A percentile compares a stretch with the other conserved stretches of the same genome.
Conservation (phyloP, 257 asterid species). For the Henckelia pumila region DNA sequence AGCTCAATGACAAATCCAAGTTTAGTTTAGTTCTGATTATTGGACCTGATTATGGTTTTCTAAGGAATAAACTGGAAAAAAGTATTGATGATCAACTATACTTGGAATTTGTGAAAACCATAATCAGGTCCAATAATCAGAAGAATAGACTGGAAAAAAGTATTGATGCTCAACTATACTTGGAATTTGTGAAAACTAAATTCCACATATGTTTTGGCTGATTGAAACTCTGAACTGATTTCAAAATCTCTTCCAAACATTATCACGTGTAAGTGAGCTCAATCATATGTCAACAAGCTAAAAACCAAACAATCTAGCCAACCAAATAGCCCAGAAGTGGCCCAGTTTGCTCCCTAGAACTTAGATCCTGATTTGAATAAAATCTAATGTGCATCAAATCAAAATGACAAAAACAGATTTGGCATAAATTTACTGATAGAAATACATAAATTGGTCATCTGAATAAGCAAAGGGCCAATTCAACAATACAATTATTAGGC, state of each 20-base stretch:
- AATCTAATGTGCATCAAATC: not conserved
- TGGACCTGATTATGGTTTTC: not conserved
- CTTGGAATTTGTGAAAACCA: not conserved
- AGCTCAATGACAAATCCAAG: not conserved
- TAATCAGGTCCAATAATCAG: too few species aligned
- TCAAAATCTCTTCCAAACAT: not conserved
- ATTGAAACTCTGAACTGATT: not conserved
- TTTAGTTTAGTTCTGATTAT: not conserved
- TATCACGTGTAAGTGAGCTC: not conserved
- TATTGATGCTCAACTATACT: not conserved
- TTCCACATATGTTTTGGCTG: not conserved
- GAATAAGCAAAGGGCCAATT: not conserved
- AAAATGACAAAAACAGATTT: too few species aligned
- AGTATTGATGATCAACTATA: too few species aligned
- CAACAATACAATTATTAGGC: constrained; percentile 9
- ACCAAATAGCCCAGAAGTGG: not conserved
- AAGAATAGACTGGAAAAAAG: not conserved
- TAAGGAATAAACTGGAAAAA: not conserved
- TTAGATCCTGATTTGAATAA: not conserved
- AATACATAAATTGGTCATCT: not conserved
- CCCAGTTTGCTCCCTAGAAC: not conserved
- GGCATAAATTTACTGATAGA: constrained; percentile 7
- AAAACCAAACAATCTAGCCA: not conserved
- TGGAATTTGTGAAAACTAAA: not conserved
- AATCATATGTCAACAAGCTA: not conserved